Percentiles rank a stretch among this genome's conserved stretches.
phyloP scores from a whole-genome alignment of 306 rosid species.

The Cicer chorassanicum region DNA sequence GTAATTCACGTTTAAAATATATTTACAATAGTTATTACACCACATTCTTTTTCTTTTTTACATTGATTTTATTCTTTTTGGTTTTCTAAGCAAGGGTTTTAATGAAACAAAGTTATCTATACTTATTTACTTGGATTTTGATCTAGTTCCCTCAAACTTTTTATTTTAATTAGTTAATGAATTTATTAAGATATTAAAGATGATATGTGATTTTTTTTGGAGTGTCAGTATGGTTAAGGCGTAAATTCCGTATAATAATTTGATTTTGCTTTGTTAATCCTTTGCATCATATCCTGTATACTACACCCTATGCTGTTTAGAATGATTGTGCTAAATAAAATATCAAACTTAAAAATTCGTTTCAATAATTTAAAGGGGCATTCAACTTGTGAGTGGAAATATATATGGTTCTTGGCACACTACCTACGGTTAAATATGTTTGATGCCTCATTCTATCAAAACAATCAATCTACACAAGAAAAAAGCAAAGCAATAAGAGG shows the following conservation, averaged over 20 bases:
- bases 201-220: no score
- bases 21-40: no score
- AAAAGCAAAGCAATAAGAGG: slow-evolving; percentile 40
- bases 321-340: slow-evolving; percentile 37
- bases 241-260: neutral
- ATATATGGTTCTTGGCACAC: slow-evolving; percentile 53
- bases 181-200: no score
- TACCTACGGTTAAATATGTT: slow-evolving; percentile 58
- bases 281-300: neutral
- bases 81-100: no score
- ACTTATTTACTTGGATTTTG: no score
- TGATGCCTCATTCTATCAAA: slow-evolving; percentile 51
- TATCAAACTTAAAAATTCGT: slow-evolving; percentile 39
- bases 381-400: slow-evolving; percentile 59
- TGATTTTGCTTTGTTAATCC: neutral
- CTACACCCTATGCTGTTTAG: neutral
- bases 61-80: no score
- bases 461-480: slow-evolving; percentile 45
- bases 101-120: no score
- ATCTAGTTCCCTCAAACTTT: no score
- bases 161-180: no score
- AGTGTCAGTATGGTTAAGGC: no score
- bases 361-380: slow-evolving; percentile 43
- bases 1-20: no score
- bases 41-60: no score